Percentiles rank a stretch among this genome's conserved stretches.
These are phyloP conservation scores for Amanita subjunquillea DNA, from an alignment of 768 basidiomycete genomes.

Conservation along the genomic window DNA sequence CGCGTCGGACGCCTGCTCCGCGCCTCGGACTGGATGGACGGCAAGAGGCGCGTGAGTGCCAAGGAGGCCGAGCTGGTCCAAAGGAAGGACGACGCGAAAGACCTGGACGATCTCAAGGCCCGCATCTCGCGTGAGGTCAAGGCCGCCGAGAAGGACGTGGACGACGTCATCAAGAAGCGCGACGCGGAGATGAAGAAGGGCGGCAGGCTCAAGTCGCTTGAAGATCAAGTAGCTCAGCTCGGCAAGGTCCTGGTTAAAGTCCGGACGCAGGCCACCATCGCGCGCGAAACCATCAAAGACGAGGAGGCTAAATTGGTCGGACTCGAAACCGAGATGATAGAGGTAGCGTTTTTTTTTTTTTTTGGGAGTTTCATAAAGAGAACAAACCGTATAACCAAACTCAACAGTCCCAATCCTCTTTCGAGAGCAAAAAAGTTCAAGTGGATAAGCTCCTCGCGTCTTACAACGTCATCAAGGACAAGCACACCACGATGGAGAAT, in stretches of 20 bases:
- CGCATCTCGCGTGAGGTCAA: constrained; percentile 42
- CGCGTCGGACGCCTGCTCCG: constrained; percentile 69
- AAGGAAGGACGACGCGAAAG: constrained; percentile 38
- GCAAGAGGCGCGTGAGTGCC: constrained; percentile 34
- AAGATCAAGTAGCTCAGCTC: constrained; percentile 67
- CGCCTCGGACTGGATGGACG: constrained; percentile 83
- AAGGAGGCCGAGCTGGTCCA: constrained; percentile 47
- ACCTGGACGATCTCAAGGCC: constrained; percentile 35
- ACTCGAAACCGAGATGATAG: constrained; percentile 45
- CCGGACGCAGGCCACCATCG: constrained; percentile 79
- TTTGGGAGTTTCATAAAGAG: too few species aligned
- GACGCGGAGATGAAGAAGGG: constrained; percentile 89
- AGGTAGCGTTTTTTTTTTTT: constrained; percentile 28
- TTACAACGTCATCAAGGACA: constrained; percentile 57
- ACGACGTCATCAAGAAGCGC: constrained; percentile 59
- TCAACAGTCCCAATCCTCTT: constrained; percentile 42
- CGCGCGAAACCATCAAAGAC: constrained; percentile 62
- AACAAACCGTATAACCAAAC: background rate
- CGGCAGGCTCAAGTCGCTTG: constrained; percentile 80
- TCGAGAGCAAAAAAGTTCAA: constrained; percentile 49
- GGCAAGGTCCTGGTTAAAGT: constrained; percentile 78
- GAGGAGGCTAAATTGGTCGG: constrained; percentile 54
- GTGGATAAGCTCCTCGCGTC: constrained; percentile 43
- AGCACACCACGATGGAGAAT: constrained; percentile 48
- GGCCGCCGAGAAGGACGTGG: constrained; percentile 57